A percentile compares a stretch with the other conserved stretches of the same genome.
Evolutionary conservation across 371 early-diverging fungal species (phyloP).

Genomic region (Choanephora cucurbitarum): DNA sequence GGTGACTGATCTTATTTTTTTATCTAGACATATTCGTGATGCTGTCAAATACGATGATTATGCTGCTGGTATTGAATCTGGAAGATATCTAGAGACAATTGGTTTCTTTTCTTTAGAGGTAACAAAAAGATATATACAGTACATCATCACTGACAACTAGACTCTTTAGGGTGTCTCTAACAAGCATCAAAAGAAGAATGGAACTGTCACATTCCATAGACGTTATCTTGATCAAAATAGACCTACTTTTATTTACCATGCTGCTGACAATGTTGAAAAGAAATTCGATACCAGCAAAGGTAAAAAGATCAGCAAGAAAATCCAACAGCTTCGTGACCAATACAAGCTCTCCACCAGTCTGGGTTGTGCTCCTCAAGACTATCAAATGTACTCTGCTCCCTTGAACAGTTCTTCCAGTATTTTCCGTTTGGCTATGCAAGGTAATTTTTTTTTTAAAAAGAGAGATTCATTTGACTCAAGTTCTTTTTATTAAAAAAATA

Average conservation of each 20-base stretch:
- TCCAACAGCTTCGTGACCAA: constrained; percentile 38
- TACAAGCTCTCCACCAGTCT: constrained; percentile 34
- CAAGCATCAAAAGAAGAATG: constrained; percentile 2
- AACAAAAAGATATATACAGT: too few species aligned
- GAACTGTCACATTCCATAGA: constrained; percentile 54
- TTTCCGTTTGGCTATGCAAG: constrained; percentile 43
- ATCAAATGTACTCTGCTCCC: constrained; percentile 46
- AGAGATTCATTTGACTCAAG: too few species aligned
- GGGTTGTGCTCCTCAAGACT: constrained; percentile 61
- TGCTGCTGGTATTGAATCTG: constrained; percentile 58
- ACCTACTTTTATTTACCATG: constrained; percentile 57
- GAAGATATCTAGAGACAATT: constrained; percentile 62
- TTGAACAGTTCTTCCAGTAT: constrained; percentile 41
- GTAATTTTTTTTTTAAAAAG: too few species aligned
- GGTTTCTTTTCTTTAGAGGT: constrained; percentile 58
- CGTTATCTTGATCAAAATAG: constrained; percentile 65
- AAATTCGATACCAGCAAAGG: constrained; percentile 51
- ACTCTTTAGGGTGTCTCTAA: constrained; percentile 26
- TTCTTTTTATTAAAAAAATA: constrained; percentile 3
- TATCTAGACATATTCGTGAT: constrained; percentile 54
- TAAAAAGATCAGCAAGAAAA: constrained; percentile 41
- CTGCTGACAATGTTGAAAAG: constrained; percentile 21
- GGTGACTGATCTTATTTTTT: not conserved
- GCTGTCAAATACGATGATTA: constrained; percentile 52
- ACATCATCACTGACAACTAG: too few species aligned